Evolutionary conservation across 1,284 basidiomycete genomes (phyloP), one percentile per base, ranked within the genome.

Genomic region (Pseudozyma sp.): DNA sequence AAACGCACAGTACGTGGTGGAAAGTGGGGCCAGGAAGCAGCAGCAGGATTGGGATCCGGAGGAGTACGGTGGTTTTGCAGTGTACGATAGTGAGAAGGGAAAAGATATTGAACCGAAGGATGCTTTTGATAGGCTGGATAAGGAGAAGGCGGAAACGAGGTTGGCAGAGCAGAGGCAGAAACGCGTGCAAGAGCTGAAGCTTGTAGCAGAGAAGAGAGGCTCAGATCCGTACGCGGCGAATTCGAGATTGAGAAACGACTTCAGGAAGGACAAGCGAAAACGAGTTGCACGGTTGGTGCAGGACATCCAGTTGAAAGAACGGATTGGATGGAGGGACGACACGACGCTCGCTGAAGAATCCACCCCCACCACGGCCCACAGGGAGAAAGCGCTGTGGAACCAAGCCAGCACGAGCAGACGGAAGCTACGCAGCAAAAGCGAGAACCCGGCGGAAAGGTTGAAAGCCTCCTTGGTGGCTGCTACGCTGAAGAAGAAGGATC

Each of bases 31-130:
- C 10, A 88, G 91, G 63, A 90, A 92, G 85, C 94, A 99, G 85
- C 90, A 93, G 49, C 92, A 94, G 79, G 94, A 97, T 35, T 98
- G 96, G 97, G 89, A 98, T 84, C 94, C 95, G 0, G 94, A 91
- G 78, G 94, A 97, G 85, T 92, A 97, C 64, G 96, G 96, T 5
- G 94, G 94, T 0, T 93, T 90, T 77, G 92, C 92, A n/a, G 87
- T 94, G 34, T 91, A 93, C 80, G 92, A 94, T 91, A 29, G 45
- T 7, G 56, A 54, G 17, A 45, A 83, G 91, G 51, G 52, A 0
- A 86, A 86, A 4, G 87, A 90, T 16, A 86, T 86, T 24, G 24
- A 24, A 4, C 24, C 24, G 24, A 24, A 24, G 0, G 95, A 97
- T 84, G 92, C 96, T 0, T 90, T 99, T 39, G 91, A 90, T 1